A percentile compares a stretch with the other conserved stretches of the same genome.
Conservation (phyloP, 2,329 filamentous ascomycete genomes). For the Claviceps fusiformis region DNA sequence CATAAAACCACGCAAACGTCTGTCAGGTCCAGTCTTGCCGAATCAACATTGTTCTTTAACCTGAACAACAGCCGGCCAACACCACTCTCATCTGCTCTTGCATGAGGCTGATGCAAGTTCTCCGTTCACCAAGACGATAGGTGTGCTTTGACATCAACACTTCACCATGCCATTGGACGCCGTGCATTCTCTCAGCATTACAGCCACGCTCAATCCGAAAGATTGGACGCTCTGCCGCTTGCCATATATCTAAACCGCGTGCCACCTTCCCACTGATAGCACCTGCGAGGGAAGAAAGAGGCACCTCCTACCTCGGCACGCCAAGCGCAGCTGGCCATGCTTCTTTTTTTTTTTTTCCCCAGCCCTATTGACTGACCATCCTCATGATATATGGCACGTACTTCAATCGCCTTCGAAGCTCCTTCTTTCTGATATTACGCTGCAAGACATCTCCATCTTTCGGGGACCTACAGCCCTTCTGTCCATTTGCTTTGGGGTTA, state of each 20-base stretch:
- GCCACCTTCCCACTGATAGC: constrained; percentile 3
- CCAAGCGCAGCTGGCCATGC: not conserved
- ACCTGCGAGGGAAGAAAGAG: constrained; percentile 5
- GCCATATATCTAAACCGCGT: constrained; percentile 1
- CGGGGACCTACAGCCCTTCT: constrained; percentile 3
- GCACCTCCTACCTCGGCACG: constrained; percentile 3
- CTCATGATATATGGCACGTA: not conserved
- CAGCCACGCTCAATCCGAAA: not conserved
- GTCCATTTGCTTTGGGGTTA: constrained; percentile 11
- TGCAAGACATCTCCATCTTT: not conserved
- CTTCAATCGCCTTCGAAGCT: constrained; percentile 5
- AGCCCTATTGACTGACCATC: not conserved
- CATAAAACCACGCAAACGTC: not conserved
- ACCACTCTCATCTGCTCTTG: not conserved
- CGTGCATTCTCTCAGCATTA: not conserved
- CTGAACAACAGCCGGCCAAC: not conserved
- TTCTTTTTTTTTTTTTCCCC: not conserved
- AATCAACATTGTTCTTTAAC: not conserved
- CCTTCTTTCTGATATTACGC: constrained; percentile 3
- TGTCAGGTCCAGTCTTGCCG: not conserved
- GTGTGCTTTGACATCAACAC: not conserved
- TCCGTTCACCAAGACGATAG: constrained; percentile 1
- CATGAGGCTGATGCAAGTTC: not conserved
- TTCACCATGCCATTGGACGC: constrained; percentile 6
- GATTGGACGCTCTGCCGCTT: not conserved